phyloP scores from a whole-genome alignment of 352 stramenopile species.

The Blastocystis hominis region DNA sequence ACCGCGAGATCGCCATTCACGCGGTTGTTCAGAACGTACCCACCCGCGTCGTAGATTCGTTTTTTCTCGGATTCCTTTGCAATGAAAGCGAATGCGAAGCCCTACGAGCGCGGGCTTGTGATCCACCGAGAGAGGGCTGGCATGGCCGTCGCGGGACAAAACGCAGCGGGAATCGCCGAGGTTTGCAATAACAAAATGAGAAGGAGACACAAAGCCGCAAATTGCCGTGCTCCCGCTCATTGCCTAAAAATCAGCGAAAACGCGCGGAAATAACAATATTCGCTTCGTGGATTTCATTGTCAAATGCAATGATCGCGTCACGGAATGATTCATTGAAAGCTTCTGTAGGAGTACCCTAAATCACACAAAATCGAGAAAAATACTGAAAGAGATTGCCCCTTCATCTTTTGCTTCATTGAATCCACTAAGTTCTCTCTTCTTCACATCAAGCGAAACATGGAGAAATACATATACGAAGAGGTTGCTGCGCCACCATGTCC shows the following conservation, averaged over 20 bases:
- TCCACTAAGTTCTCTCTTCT: not conserved
- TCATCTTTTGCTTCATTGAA: not conserved
- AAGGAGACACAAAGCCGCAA: conserved; percentile 58
- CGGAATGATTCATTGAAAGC: not conserved
- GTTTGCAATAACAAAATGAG: conserved; percentile 56
- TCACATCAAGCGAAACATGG: not conserved
- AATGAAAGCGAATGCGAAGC: not conserved
- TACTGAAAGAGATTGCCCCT: not conserved
- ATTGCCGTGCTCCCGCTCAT: conserved; percentile 60
- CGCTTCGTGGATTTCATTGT: conserved; percentile 53
- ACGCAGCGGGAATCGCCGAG: conserved; percentile 60
- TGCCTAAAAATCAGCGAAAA: not conserved
- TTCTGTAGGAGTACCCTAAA: not conserved
- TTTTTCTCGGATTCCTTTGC: conserved; percentile 59
- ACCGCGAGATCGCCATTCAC: conserved; percentile 66
- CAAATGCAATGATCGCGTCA: conserved; percentile 58
- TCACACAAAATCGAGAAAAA: not conserved
- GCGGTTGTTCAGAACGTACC: conserved; percentile 60
- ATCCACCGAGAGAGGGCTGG: conserved; percentile 73
- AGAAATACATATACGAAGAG: conserved; percentile 40
- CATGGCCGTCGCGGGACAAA: conserved; percentile 46
- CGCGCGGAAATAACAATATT: not conserved
- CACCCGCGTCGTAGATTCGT: conserved; percentile 62
- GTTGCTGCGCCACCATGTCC: conserved; percentile 60
- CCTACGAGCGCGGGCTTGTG: conserved; percentile 76